Conservation (phyloP, 306 rosid genomes). For the Corylus americana region DNA sequence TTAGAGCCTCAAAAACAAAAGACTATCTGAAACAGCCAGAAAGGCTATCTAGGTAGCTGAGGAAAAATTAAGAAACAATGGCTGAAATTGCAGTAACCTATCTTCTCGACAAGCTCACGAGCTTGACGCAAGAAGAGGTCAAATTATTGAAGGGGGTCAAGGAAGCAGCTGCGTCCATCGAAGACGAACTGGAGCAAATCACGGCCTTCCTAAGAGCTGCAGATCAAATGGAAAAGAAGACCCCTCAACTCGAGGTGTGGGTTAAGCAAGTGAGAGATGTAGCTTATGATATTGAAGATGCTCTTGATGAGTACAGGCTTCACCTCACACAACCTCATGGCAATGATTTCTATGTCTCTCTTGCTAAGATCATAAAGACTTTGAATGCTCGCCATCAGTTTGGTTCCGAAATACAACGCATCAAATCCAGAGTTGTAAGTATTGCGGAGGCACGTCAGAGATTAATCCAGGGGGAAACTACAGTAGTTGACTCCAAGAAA, state of each 20-base stretch:
- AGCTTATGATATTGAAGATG: conserved; percentile 43
- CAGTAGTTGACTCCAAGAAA: conserved; percentile 12
- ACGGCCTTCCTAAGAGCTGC: conserved; percentile 43
- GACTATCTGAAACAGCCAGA: no score
- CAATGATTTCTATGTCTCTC: conserved; percentile 23
- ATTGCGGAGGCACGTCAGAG: conserved; percentile 28
- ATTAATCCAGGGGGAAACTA: conserved; percentile 17
- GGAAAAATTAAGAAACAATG: conserved; percentile 27
- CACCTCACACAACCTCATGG: conserved; percentile 21
- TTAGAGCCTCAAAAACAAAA: no score
- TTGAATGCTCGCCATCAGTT: conserved; percentile 44
- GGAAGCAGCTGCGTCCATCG: conserved; percentile 33
- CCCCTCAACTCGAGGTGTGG: conserved; percentile 50
- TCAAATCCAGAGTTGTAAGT: conserved; percentile 30
- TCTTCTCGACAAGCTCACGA: conserved; percentile 31
- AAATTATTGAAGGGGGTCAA: conserved; percentile 23
- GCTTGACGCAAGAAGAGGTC: conserved; percentile 29
- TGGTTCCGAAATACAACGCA: conserved; percentile 26
- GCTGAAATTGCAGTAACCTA: conserved; percentile 37
- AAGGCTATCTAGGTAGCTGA: no score
- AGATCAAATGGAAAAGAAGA: conserved; percentile 38
- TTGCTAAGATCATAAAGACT: conserved; percentile 16
- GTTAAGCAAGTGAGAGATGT: conserved; percentile 50
- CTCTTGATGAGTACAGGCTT: conserved; percentile 41
- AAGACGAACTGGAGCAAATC: conserved; percentile 34